Conservation (phyloP, 2,329 filamentous ascomycete genomes). For the Penicillium sp. region DNA sequence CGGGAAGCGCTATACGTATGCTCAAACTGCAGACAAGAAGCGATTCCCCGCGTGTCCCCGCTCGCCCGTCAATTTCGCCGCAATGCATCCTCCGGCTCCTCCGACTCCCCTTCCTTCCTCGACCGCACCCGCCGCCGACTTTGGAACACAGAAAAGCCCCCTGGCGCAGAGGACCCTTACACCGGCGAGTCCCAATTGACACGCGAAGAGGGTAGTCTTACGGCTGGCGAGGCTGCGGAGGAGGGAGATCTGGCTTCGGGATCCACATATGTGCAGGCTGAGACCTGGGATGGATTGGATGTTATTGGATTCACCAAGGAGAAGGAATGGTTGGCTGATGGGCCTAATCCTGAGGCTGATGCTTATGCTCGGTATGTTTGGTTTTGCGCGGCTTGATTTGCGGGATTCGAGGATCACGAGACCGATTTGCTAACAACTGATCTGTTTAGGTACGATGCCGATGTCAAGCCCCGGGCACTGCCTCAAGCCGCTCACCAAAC, state of each 20-base stretch:
- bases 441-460: conserved; percentile 15
- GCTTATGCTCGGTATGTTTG: conserved; percentile 43
- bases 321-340: conserved; percentile 39
- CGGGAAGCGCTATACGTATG: conserved; percentile 43
- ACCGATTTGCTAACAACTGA: conserved; percentile 6
- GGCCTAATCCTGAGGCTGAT: conserved; percentile 36
- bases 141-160: conserved; percentile 43
- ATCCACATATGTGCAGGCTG: conserved; percentile 12
- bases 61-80: conserved; percentile 36
- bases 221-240: conserved; percentile 5
- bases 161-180: conserved; percentile 52
- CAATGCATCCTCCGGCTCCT: conserved; percentile 32
- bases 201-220: conserved; percentile 18
- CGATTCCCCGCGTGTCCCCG: conserved; percentile 30
- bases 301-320: conserved; percentile 51
- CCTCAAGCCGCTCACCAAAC: conserved; percentile 53
- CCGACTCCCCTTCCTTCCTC: conserved; percentile 37
- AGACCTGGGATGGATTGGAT: conserved; percentile 53
- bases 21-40: conserved; percentile 41
- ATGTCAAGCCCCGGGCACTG: conserved; percentile 1
- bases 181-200: conserved; percentile 32
- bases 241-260: conserved; percentile 14
- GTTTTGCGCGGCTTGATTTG: neutral
- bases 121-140: conserved; percentile 43
- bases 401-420: neutral